Conservation (phyloP, 768 basidiomycete genomes). For the Tricholoma sp. region DNA sequence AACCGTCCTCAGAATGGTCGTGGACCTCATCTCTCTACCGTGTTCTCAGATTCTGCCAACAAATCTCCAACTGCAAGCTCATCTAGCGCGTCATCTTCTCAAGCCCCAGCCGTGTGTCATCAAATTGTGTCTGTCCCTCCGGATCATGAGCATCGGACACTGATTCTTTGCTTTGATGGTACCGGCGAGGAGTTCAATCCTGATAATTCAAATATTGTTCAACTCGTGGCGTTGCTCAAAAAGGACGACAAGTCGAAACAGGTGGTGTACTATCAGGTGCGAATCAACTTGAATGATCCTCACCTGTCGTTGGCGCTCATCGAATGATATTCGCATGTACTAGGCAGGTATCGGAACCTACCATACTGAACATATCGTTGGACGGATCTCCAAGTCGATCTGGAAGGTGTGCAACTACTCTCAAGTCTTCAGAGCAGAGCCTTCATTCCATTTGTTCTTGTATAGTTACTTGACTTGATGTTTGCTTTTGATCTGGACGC, state of each 20-base stretch:
- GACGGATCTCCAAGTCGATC: slow-evolving; percentile 29
- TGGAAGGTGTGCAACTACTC: slow-evolving; percentile 27
- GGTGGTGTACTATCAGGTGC: slow-evolving; percentile 55
- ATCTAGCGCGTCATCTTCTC: background rate
- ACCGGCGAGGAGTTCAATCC: slow-evolving; percentile 47
- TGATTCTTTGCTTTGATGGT: slow-evolving; percentile 55
- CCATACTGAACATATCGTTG: slow-evolving; percentile 29
- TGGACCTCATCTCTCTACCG: background rate
- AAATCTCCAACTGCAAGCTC: background rate
- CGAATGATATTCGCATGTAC: background rate
- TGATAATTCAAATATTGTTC: slow-evolving; percentile 52
- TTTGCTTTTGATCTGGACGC: slow-evolving; percentile 43
- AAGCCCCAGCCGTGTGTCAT: slow-evolving; percentile 16
- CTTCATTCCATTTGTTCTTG: background rate
- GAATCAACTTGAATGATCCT: background rate
- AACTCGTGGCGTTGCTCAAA: slow-evolving; percentile 44
- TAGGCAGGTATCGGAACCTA: slow-evolving; percentile 54
- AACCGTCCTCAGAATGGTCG: background rate
- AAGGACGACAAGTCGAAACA: slow-evolving; percentile 48
- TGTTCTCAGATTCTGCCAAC: background rate
- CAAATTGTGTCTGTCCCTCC: slow-evolving; percentile 6
- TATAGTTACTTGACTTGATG: slow-evolving; percentile 41
- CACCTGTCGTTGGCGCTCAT: background rate
- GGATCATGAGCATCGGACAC: slow-evolving; percentile 35
- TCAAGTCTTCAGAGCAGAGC: background rate